phyloP scores from a whole-genome alignment of 1,284 basidiomycete species.

The Trichosporon sp. region DNA sequence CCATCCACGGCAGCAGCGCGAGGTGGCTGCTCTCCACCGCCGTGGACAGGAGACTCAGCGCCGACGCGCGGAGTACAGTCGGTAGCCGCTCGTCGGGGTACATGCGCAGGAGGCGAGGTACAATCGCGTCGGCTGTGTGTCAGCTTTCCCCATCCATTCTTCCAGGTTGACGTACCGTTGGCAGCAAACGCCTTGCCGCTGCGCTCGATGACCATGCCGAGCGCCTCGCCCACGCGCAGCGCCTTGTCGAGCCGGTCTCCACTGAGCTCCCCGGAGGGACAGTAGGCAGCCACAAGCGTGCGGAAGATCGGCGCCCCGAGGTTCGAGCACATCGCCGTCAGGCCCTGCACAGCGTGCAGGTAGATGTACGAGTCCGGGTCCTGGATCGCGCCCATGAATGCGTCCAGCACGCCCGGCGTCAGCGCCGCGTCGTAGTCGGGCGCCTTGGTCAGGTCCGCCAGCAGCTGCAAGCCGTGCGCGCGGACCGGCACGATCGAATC shows the following conservation, averaged over 20 bases:
- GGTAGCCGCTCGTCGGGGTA: constrained; percentile 61
- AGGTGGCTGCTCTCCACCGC: constrained; percentile 63
- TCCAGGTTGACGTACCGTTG: constrained; percentile 57
- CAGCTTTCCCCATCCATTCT: neutral
- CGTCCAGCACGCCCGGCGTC: constrained; percentile 74
- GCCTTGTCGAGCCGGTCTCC: constrained; percentile 68
- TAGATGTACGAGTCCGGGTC: constrained; percentile 95
- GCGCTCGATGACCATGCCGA: constrained; percentile 70
- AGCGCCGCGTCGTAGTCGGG: constrained; percentile 54
- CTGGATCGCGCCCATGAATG: constrained; percentile 78
- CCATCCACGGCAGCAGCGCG: constrained; percentile 61
- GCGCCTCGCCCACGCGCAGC: constrained; percentile 81
- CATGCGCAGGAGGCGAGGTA: constrained; percentile 63
- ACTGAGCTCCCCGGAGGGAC: constrained; percentile 52
- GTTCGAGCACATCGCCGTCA: constrained; percentile 73
- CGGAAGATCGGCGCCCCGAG: constrained; percentile 68
- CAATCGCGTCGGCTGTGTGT: constrained; percentile 60
- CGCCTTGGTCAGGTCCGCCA: constrained; percentile 66
- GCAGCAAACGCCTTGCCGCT: constrained; percentile 65
- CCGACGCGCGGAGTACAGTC: constrained; percentile 69
- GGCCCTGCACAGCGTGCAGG: constrained; percentile 84
- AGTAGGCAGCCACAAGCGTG: constrained; percentile 63
- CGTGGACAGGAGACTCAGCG: constrained; percentile 73
- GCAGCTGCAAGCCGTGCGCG: constrained; percentile 79
- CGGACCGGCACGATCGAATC: constrained; percentile 93